Conservation (phyloP, 768 basidiomycete species). For the Stropharia rugosoannulata region DNA sequence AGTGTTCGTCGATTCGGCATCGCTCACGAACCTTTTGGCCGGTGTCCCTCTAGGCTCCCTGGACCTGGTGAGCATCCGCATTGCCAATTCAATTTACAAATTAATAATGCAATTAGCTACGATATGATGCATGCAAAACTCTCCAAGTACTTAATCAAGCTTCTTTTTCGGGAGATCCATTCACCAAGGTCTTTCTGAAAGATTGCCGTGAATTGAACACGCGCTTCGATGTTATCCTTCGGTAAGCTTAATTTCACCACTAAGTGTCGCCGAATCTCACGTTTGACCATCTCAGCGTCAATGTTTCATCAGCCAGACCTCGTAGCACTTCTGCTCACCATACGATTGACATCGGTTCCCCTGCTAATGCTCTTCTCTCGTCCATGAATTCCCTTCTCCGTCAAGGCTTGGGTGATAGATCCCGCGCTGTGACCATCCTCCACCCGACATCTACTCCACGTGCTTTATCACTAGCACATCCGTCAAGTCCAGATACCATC, state of each 20-base stretch:
- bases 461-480: slow-evolving; percentile 53
- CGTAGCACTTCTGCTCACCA: slow-evolving; percentile 42
- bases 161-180: slow-evolving; percentile 54
- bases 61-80: slow-evolving; percentile 54
- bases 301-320: slow-evolving; percentile 48
- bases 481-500: slow-evolving; percentile 47
- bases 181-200: slow-evolving; percentile 69
- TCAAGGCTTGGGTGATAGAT: slow-evolving; percentile 73
- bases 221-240: slow-evolving; percentile 73
- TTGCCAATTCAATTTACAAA: background rate
- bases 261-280: background rate
- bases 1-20: slow-evolving; percentile 78
- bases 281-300: slow-evolving; percentile 35
- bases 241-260: slow-evolving; percentile 36
- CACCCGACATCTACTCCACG: slow-evolving; percentile 46
- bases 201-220: slow-evolving; percentile 63
- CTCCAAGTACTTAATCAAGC: slow-evolving; percentile 59
- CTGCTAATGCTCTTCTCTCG: slow-evolving; percentile 52
- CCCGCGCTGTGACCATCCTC: slow-evolving; percentile 61
- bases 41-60: slow-evolving; percentile 77
- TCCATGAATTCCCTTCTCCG: slow-evolving; percentile 51
- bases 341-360: slow-evolving; percentile 60
- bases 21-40: slow-evolving; percentile 73
- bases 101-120: slow-evolving; percentile 45
- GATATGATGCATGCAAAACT: slow-evolving; percentile 73